These are phyloP conservation scores for Coemansia sp. DNA, from an alignment of 192 early-diverging fungal species.

Conservation along the genomic window DNA sequence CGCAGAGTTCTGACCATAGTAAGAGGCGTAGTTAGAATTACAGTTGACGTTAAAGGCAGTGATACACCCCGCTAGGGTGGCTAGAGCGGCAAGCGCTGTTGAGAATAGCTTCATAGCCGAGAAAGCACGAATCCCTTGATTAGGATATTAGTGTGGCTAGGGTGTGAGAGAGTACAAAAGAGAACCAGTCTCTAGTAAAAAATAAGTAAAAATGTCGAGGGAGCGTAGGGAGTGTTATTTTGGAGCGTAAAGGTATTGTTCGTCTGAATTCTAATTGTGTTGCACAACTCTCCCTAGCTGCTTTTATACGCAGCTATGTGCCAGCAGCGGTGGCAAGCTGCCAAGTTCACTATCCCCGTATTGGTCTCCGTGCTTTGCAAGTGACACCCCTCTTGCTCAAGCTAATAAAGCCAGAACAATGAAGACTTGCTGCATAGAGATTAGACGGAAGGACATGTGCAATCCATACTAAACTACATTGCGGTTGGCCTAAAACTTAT, in stretches of 20 bases:
- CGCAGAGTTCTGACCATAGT: slow-evolving; percentile 55
- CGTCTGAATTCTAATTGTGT: neutral
- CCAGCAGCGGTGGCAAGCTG: neutral
- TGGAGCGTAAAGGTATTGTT: neutral
- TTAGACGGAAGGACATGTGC: neutral
- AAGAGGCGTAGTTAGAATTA: slow-evolving; percentile 50
- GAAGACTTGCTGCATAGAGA: neutral
- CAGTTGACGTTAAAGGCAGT: slow-evolving; percentile 38
- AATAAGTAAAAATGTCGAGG: too few species aligned
- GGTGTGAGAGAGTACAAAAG: neutral
- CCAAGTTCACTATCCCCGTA: neutral
- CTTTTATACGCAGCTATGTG: neutral
- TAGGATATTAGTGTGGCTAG: neutral
- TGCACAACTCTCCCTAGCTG: neutral
- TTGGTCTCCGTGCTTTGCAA: neutral
- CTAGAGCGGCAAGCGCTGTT: slow-evolving; percentile 1
- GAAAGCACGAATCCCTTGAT: neutral
- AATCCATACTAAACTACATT: neutral
- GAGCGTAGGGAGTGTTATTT: slow-evolving; percentile 1
- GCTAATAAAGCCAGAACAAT: slow-evolving; percentile 3
- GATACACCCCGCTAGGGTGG: slow-evolving; percentile 2
- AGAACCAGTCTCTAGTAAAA: slow-evolving; percentile 1
- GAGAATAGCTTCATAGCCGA: slow-evolving; percentile 14
- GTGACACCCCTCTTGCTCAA: neutral
- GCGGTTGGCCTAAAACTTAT: neutral